Conservation (phyloP, 2,329 filamentous ascomycete species). For the Chaetomium strumarium region DNA sequence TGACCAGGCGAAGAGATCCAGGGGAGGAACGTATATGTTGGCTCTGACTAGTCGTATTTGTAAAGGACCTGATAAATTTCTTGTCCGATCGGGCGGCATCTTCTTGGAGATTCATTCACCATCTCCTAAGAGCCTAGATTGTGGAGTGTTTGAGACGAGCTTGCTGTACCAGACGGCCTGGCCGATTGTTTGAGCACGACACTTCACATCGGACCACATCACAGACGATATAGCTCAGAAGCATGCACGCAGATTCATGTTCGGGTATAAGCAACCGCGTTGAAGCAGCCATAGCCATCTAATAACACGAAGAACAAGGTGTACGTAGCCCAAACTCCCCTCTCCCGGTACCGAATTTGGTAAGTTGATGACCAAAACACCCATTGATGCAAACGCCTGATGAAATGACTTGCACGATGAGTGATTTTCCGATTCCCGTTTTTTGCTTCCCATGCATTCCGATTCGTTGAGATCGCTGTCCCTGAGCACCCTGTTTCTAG, state of each 20-base stretch:
- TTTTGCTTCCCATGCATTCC: constrained; percentile 21
- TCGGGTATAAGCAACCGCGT: constrained; percentile 30
- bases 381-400: constrained; percentile 31
- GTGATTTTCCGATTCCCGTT: constrained; percentile 24
- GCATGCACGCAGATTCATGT: neutral
- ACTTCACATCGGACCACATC: neutral
- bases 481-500: constrained; percentile 12
- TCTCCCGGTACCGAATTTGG: constrained; percentile 19
- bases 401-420: constrained; percentile 30
- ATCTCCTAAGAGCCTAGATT: too few relatives aligned
- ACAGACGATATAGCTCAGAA: neutral
- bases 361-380: constrained; percentile 26
- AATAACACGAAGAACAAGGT: constrained; percentile 13
- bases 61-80: too few relatives aligned
- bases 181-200: too few relatives aligned
- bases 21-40: too few relatives aligned
- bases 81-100: too few relatives aligned
- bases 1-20: too few relatives aligned
- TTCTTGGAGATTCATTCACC: too few relatives aligned
- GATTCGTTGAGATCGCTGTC: constrained; percentile 24
- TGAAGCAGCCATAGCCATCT: constrained; percentile 35
- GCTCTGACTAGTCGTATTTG: too few relatives aligned
- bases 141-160: too few relatives aligned
- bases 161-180: too few relatives aligned
- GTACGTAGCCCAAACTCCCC: constrained; percentile 27